Evolutionary conservation across 1,284 basidiomycete species (phyloP), one percentile per base, ranked within the genome.

Genomic region (Xerocomus nothofagi): DNA sequence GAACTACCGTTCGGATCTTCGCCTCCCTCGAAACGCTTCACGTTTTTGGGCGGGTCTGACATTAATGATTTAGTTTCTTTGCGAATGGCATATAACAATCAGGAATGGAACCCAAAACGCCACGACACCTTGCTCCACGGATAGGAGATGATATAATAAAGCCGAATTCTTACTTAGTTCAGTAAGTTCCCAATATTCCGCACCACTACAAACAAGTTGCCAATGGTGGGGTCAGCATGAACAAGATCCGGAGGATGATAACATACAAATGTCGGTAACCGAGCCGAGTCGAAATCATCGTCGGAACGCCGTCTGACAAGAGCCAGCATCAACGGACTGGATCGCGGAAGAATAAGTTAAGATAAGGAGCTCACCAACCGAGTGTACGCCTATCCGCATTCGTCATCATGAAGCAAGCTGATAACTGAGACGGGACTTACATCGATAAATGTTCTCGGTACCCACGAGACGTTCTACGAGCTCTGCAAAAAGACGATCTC

Each of bases 211-310:
- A 45, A 29, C 20, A 38, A 4, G 27, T 29, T 4, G n/a, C n/a
- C n/a, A n/a, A n/a, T n/a, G 10, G 10, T 24, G 26, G 41, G n/a
- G 37, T 52, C 37, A 41, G 43, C 24, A 42, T 39, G n/a, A 26
- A 40, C 11, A 39, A 44, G 33, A 31, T 11, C 24, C 29, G 23
- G 21, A 41, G 44, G 30, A 32, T 14, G 39, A 21, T 33, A 6
- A 48, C 71, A 27, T 59, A 76, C 75, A 75, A 75, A 51, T 77
- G 76, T 29, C 57, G 63, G 53, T 78, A 77, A 23, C 74, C 76
- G 14, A 74, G 53, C 34, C 2, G 54, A n/a, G 49, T 56, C 10
- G 67, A 63, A 34, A 75, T 65, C 47, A 77, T 69, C 11, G 73
- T 75, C 7, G 76, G 74, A 8, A 77, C 72, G 17, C 76, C 74